Base-by-base conservation (phyloP, 345 rosid species). In the Firmiana major region DNA sequence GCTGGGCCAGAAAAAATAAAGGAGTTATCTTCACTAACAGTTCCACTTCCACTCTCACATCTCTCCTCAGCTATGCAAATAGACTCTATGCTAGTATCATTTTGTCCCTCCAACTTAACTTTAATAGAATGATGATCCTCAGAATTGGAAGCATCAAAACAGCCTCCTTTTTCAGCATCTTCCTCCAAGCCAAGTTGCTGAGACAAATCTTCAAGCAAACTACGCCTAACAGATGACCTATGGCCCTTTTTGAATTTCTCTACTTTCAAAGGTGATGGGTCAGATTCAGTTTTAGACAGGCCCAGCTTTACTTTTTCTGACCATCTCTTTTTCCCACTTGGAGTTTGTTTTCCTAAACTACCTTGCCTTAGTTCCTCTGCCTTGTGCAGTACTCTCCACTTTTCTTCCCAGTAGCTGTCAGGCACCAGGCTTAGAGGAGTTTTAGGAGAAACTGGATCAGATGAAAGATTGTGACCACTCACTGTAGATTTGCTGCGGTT, bases 321-420 rank as follows among this genome's bases (percentile, higher is more conserved):
- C 99, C 99, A 93, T 38, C 95, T 73, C 73, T 79, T 95, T 76
- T 82, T 93, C 83, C 67, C 80, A 45, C 78, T 57, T n/a, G 84
- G 84, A 57, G 34, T 85, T 58, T 80, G 75, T 80, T 90, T 90
- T 74, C 68, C 88, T 63, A 75, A 76, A 54, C 62, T 71, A 80
- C 45, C 77, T 40, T 83, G 81, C 78, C 77, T 83, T 67, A 74
- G 84, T 81, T 91, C 91, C 36, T 89, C 97, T n/a, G 89, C 89
- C 74, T 89, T 89, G 79, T 91, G 93, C 80, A 86, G 57, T 66
- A 84, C 88, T 84, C 96, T 89, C 99, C 99, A 95, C 80, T 85
- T 90, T 82, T 89, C 99, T 83, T 95, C 99, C 99, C 99, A 95
- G 31, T 95, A 95, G 83, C 94, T 93, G 62, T 92, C 91, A 31